Base-by-base conservation (phyloP, 768 basidiomycete species). In the Hysterangium stoloniferum region DNA sequence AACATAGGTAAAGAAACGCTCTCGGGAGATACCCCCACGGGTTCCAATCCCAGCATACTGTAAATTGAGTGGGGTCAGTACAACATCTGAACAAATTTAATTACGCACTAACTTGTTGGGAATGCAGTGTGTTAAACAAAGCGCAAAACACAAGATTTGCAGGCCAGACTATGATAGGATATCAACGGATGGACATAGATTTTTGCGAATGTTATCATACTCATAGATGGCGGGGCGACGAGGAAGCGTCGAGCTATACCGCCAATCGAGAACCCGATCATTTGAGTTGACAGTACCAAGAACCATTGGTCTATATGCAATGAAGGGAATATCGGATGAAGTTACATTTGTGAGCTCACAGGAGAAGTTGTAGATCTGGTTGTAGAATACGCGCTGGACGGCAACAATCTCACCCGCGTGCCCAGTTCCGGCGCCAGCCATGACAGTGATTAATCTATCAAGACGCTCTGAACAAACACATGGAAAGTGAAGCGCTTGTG, bases 201-300 rank as follows among this genome's bases (percentile, higher is more conserved):
- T 32, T 35, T 24, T n/a, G 17, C 35, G 43, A 19, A 22, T 47
- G 33, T 32, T 31, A 38, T 33, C 37, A 29, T 15, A n/a, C 78
- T 55, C 51, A 55, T 44, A 79, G 71, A 0, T 81, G 89, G 77
- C 56, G 71, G 89, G 56, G 57, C 78, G 61, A 70, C 87, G 32
- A 90, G 74, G 73, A 89, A 89, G 11, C 87, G 80, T 27, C 83
- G 78, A 5, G 76, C 74, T 31, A 86, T 66, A 12, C 86, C 86
- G 37, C 87, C 88, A 49, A 89, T 79, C 3, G 86, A 88, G 70
- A 90, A 90, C 11, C 89, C 86, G 48, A 89, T 86, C 48, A 87
- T 67, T 59, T 84, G 82, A 1, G 81, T 80, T 25, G 78, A 82
- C 67, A 88, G 78, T 22, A 89, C 82, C 20, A 88, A 66, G 64